phyloP scores from a whole-genome alignment of 306 rosid genomes.

The Pueraria montana region DNA sequence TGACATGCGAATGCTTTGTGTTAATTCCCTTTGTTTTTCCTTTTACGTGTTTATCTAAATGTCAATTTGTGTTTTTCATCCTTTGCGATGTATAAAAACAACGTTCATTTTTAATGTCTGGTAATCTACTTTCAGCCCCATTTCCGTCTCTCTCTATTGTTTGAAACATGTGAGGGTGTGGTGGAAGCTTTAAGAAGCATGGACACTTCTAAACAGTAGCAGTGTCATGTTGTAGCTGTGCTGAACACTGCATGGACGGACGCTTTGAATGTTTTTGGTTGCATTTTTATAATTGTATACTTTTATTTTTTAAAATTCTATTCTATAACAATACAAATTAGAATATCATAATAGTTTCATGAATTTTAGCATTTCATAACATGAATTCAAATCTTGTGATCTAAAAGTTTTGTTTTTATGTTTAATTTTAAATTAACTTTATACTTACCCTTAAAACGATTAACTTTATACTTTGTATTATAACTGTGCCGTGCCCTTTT shows the following conservation, averaged over 20 bases:
- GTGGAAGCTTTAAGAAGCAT: background rate
- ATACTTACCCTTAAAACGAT: background rate
- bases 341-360: background rate
- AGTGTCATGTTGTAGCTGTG: background rate
- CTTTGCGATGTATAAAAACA: background rate
- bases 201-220: background rate
- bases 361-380: background rate
- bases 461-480: background rate
- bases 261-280: background rate
- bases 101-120: background rate
- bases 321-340: background rate
- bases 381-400: background rate
- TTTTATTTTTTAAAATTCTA: background rate
- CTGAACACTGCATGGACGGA: background rate
- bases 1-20: constrained; percentile 9
- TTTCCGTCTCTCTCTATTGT: background rate
- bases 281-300: background rate
- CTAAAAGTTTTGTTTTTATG: background rate
- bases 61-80: background rate
- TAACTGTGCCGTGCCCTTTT: background rate
- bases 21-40: background rate
- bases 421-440: background rate
- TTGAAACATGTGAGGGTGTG: background rate
- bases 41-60: constrained; percentile 19
- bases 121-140: background rate